Conservation (phyloP, 2,329 filamentous ascomycete genomes). For the Trichoderma guizhouense region DNA sequence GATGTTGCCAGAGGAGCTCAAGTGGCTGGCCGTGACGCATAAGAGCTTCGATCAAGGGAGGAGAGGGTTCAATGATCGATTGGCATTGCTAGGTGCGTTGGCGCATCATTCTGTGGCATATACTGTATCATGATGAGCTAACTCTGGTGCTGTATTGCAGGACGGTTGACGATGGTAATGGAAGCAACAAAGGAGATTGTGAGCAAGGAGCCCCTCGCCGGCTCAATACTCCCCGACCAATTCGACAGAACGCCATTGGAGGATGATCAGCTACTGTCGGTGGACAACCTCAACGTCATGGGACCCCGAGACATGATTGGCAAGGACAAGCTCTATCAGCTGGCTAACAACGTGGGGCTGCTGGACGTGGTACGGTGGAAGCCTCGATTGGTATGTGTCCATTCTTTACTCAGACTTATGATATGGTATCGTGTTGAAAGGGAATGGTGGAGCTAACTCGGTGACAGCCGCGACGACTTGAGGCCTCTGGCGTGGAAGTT, state of each 20-base stretch:
- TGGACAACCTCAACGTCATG: constrained; percentile 65
- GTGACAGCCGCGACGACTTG: constrained; percentile 56
- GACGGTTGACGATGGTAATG: constrained; percentile 38
- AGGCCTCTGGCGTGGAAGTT: constrained; percentile 67
- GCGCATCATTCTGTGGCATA: not conserved
- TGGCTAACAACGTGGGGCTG: constrained; percentile 71
- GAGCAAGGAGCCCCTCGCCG: constrained; percentile 30
- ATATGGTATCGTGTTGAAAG: not conserved
- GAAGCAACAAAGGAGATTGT: constrained; percentile 39
- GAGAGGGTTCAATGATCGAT: constrained; percentile 88
- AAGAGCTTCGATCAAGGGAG: constrained; percentile 97
- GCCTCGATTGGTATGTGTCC: constrained; percentile 66
- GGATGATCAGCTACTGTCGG: constrained; percentile 66
- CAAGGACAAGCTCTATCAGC: constrained; percentile 60
- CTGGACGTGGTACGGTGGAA: constrained; percentile 81
- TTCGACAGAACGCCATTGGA: constrained; percentile 62
- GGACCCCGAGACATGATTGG: constrained; percentile 61
- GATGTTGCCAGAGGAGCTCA: constrained; percentile 82
- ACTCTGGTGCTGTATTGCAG: constrained; percentile 22
- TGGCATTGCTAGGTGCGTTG: constrained; percentile 77
- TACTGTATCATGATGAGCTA: not conserved
- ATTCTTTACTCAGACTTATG: not conserved
- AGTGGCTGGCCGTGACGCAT: constrained; percentile 95
- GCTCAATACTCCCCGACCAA: constrained; percentile 38
- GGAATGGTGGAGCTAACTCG: constrained; percentile 31